A percentile compares a stretch with the other conserved stretches of the same genome.
Conservation (phyloP, 2,329 filamentous ascomycete species). For the Exophiala aquamarina region DNA sequence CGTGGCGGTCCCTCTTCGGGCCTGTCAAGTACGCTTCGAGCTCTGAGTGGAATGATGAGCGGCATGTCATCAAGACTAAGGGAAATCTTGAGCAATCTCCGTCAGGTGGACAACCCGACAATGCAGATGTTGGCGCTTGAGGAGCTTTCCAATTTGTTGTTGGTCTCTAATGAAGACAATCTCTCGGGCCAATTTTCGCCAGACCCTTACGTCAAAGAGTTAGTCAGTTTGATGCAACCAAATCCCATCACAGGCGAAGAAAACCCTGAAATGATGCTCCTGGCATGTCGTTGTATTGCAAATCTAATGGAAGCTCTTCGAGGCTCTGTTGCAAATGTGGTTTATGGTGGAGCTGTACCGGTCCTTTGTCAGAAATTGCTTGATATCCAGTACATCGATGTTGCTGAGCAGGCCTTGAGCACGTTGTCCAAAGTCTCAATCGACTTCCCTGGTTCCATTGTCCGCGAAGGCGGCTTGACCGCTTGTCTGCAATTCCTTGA, state of each 20-base stretch:
- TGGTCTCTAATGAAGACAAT: slow-evolving; percentile 96
- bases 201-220: slow-evolving; percentile 91
- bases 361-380: slow-evolving; percentile 92
- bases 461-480: slow-evolving; percentile 89
- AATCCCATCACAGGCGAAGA: slow-evolving; percentile 77
- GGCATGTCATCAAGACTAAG: slow-evolving; percentile 77
- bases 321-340: slow-evolving; percentile 88
- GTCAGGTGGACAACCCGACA: slow-evolving; percentile 80
- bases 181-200: slow-evolving; percentile 92
- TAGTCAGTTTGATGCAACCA: slow-evolving; percentile 87
- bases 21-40: slow-evolving; percentile 78
- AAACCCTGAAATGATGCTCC: slow-evolving; percentile 94
- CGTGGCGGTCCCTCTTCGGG: slow-evolving; percentile 62
- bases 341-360: slow-evolving; percentile 94
- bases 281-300: slow-evolving; percentile 91
- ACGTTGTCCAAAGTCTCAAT: slow-evolving; percentile 97
- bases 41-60: slow-evolving; percentile 88
- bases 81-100: slow-evolving; percentile 72
- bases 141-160: slow-evolving; percentile 86
- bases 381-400: slow-evolving; percentile 94
- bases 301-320: slow-evolving; percentile 98
- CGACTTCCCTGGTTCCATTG: slow-evolving; percentile 92
- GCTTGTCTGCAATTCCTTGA: slow-evolving; percentile 96
- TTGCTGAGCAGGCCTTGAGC: slow-evolving; percentile 94
- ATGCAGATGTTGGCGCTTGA: slow-evolving; percentile 89